Base-by-base conservation (phyloP, 345 rosid genomes). In the Iberis pinnata region DNA sequence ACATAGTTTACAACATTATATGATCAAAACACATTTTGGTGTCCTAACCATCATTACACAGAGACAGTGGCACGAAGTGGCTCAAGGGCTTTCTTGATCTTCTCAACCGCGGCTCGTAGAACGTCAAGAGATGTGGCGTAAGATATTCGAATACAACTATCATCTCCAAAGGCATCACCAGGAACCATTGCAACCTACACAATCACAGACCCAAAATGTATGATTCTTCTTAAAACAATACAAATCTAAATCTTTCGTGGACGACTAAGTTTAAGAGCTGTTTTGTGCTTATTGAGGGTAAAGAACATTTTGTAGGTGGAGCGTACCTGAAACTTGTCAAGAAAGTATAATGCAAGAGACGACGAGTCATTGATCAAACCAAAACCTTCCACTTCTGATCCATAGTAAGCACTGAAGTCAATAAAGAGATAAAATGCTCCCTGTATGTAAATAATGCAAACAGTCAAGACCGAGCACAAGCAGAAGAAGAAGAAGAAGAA, bases 131-230 rank as follows among this genome's bases (percentile, higher is more conserved):
- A 88, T 43, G 85, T 88, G 0, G 97, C 98, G 24, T 85, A 92
- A 6, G 98, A 88, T 53, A 92, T 85, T 12, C 95, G 77, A 62
- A 85, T 73, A 77, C 98, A 92, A 24, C 24, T 78, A 51, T 92
- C 89, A 5, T 92, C 95, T 49, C 97, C 98, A n/a, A 88, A 92
- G 37, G 98, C 98, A 58, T 78, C 95, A 29, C 98, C 97, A 0
- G 98, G 98, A 43, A 92, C 97, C 63, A 88, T 48, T 7, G 98
- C 98, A 33, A 92, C 97, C 98, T 92, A 68, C n/a, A 35, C 60
- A 51, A 26, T 33, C 56, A 56, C 45, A 52, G 8, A 33, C 18
- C 29, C 39, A 19, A 18, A 48, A 48, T 2, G n/a, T n/a, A n/a
- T n/a, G n/a, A n/a, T n/a, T n/a, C n/a, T n/a, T n/a, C n/a, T n/a